Evolutionary conservation across 768 basidiomycete species (phyloP).

Genomic region (Boletellus emodensis): DNA sequence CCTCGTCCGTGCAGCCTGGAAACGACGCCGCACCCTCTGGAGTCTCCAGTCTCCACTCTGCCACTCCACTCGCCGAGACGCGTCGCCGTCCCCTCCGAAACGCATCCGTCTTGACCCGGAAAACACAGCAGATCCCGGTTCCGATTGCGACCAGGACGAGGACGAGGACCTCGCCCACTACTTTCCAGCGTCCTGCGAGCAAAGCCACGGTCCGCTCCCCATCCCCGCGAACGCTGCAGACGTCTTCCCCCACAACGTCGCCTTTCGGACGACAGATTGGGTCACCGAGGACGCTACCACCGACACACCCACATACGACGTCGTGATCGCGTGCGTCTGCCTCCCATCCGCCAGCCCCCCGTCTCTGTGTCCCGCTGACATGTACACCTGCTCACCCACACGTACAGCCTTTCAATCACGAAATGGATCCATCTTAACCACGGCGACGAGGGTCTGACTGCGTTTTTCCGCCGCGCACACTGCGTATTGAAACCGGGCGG

Average conservation of each 20-base stretch:
- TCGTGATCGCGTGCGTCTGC: slow-evolving; percentile 68
- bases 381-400: no score
- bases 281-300: slow-evolving; percentile 48
- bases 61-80: not conserved
- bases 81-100: slow-evolving; percentile 2
- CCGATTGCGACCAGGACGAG: no score
- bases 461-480: slow-evolving; percentile 64
- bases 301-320: slow-evolving; percentile 64
- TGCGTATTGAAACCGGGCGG: slow-evolving; percentile 58
- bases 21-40: slow-evolving; percentile 65
- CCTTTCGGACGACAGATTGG: slow-evolving; percentile 76
- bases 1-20: slow-evolving; percentile 75
- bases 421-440: slow-evolving; percentile 91
- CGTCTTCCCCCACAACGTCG: slow-evolving; percentile 75
- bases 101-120: slow-evolving; percentile 7
- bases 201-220: slow-evolving; percentile 72
- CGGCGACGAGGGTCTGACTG: slow-evolving; percentile 66
- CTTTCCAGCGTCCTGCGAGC: slow-evolving; percentile 76
- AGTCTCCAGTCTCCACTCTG: slow-evolving; percentile 44
- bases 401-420: slow-evolving; percentile 60
- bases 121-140: not conserved
- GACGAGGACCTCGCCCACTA: slow-evolving; percentile 37
- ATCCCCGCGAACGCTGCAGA: slow-evolving; percentile 43
- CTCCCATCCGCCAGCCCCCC: not conserved
- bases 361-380: not conserved